phyloP scores from a whole-genome alignment of 441 rosid genomes.

The Omphalea diandra region DNA sequence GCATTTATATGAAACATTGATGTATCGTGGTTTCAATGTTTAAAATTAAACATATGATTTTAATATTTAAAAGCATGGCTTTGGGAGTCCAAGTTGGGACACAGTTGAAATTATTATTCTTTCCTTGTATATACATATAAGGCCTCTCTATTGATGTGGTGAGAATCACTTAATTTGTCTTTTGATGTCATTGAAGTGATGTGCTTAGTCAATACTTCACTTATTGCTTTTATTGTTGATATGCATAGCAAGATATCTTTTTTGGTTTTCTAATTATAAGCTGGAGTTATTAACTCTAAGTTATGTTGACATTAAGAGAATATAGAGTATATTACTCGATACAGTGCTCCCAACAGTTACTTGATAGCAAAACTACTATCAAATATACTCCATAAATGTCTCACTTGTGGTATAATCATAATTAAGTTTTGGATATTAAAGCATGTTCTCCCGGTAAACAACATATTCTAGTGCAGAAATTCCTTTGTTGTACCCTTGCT shows the following conservation, averaged over 20 bases:
- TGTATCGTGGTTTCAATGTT: not conserved
- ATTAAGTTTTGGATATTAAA: not conserved
- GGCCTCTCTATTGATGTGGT: not conserved
- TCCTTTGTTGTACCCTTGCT: not conserved
- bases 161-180: not conserved
- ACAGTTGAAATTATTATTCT: not conserved
- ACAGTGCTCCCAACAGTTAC: not conserved
- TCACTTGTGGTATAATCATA: not conserved
- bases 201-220: too few relatives aligned
- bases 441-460: not conserved
- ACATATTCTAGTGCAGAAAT: not conserved
- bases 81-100: too few relatives aligned
- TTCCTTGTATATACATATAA: not conserved
- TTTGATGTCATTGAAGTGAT: not conserved
- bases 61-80: not conserved
- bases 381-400: too few relatives aligned
- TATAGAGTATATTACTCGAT: not conserved
- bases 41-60: not conserved
- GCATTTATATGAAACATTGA: not conserved
- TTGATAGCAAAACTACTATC: not conserved
- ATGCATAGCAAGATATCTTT: not conserved
- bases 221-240: not conserved
- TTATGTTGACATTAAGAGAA: not conserved
- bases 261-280: not conserved
- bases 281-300: not conserved